Conservation (phyloP, 805 yeast genomes). For the Kurtzmaniella fragi region DNA sequence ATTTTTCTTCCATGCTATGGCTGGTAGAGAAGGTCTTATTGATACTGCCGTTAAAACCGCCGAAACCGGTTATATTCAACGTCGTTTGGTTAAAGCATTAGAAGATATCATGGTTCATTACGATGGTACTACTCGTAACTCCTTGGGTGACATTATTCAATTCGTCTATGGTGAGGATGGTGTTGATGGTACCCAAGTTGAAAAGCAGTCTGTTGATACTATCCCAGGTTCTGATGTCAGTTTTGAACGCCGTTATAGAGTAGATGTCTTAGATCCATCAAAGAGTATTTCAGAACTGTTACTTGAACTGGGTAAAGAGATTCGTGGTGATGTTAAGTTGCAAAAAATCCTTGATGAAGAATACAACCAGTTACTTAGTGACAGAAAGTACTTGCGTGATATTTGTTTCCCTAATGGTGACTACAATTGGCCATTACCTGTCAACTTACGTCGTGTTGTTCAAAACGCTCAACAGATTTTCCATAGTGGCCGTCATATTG, state of each 20-base stretch:
- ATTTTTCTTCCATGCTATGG: slow-evolving; percentile 99
- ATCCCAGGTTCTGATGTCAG: slow-evolving; percentile 86
- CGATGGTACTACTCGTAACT: slow-evolving; percentile 97
- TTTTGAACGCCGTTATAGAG: slow-evolving; percentile 78
- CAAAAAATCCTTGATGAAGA: slow-evolving; percentile 82
- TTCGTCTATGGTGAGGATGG: slow-evolving; percentile 99
- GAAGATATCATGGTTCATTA: slow-evolving; percentile 98
- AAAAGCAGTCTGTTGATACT: slow-evolving; percentile 91
- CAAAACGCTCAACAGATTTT: slow-evolving; percentile 97
- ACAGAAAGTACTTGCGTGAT: slow-evolving; percentile 74
- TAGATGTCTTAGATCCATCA: slow-evolving; percentile 72
- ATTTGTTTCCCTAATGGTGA: slow-evolving; percentile 90
- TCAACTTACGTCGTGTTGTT: slow-evolving; percentile 90
- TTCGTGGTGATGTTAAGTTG: slow-evolving; percentile 79
- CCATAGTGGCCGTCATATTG: slow-evolving; percentile 85
- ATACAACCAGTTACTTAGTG: slow-evolving; percentile 68
- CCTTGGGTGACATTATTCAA: slow-evolving; percentile 93
- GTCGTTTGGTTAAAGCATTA: slow-evolving; percentile 94
- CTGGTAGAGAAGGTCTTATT: slow-evolving; percentile 99
- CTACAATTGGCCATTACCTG: slow-evolving; percentile 96
- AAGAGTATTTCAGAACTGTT: slow-evolving; percentile 60
- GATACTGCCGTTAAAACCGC: slow-evolving; percentile 99
- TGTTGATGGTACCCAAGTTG: slow-evolving; percentile 96
- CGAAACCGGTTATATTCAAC: slow-evolving; percentile 97
- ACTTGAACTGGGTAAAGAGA: slow-evolving; percentile 85